phyloP scores from a whole-genome alignment of 1,284 basidiomycete genomes.

The Ustilago curta region DNA sequence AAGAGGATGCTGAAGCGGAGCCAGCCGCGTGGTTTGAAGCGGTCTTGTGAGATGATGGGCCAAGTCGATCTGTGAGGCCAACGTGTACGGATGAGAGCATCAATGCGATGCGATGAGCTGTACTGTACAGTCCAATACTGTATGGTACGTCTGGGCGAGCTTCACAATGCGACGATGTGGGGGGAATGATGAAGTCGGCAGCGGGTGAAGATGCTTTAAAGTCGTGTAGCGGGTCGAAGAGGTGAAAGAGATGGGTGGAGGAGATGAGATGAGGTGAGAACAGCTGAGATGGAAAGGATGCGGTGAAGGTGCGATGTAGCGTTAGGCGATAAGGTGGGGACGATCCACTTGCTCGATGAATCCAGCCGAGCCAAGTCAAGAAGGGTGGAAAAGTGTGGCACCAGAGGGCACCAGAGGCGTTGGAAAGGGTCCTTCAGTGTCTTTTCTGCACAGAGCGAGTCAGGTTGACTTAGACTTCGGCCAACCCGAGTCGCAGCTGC shows the following conservation, averaged over 20 bases:
- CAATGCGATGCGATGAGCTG: background rate
- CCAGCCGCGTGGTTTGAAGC: slow-evolving; percentile 27
- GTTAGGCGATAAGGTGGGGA: background rate
- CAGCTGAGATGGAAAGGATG: background rate
- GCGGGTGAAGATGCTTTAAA: background rate
- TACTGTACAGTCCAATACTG: too few species aligned
- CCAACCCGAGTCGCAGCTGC: slow-evolving; percentile 9
- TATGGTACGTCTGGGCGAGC: too few species aligned
- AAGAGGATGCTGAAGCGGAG: slow-evolving; percentile 13
- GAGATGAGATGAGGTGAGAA: background rate
- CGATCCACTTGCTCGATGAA: too few species aligned
- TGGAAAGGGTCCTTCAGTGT: slow-evolving; percentile 8
- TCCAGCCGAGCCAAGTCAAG: slow-evolving; percentile 1
- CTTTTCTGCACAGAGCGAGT: background rate
- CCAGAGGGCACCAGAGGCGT: too few species aligned
- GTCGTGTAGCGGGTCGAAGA: background rate
- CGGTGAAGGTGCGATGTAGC: background rate
- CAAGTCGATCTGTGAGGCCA: background rate
- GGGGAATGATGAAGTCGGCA: background rate
- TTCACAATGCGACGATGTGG: background rate
- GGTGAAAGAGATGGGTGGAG: background rate
- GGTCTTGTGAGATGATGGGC: background rate
- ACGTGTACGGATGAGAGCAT: background rate
- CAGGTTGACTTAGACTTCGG: slow-evolving; percentile 2
- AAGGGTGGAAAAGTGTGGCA: slow-evolving; percentile 3